A percentile compares a stretch with the other conserved stretches of the same genome.
Evolutionary conservation across 2,329 filamentous ascomycete genomes (phyloP).

Genomic region (Pseudogymnoascus sp.): DNA sequence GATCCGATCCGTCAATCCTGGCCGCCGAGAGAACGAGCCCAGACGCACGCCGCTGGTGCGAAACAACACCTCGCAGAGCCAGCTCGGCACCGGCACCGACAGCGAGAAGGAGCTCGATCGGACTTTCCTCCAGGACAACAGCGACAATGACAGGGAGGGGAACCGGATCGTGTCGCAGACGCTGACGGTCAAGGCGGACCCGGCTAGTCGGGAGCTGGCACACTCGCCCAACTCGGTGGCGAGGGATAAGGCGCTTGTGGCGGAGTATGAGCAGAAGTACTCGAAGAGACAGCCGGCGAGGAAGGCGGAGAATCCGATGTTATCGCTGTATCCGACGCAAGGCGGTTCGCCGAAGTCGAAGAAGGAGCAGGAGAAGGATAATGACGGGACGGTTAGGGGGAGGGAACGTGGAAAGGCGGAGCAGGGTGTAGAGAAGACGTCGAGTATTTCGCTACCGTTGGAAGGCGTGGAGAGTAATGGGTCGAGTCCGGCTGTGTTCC

Average conservation of each 20-base stretch:
- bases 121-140: conserved; percentile 46
- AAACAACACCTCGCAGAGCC: background rate
- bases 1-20: conserved; percentile 56
- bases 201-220: background rate
- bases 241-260: conserved; percentile 25
- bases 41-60: background rate
- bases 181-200: conserved; percentile 14
- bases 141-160: conserved; percentile 40
- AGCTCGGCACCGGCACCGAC: background rate
- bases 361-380: background rate
- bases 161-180: conserved; percentile 27
- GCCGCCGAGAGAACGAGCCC: conserved; percentile 28
- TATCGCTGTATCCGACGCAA: background rate
- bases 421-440: background rate
- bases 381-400: background rate
- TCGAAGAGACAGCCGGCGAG: conserved; percentile 16
- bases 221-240: conserved; percentile 3
- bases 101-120: conserved; percentile 30
- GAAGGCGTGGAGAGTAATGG: background rate
- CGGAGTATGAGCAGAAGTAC: conserved; percentile 24
- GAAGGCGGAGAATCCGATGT: background rate
- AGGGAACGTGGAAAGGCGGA: background rate
- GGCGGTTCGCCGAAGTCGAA: background rate
- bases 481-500: background rate
- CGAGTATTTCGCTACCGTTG: background rate